Evolutionary conservation across 768 basidiomycete genomes (phyloP).

Genomic region (Tulasnella calospora): DNA sequence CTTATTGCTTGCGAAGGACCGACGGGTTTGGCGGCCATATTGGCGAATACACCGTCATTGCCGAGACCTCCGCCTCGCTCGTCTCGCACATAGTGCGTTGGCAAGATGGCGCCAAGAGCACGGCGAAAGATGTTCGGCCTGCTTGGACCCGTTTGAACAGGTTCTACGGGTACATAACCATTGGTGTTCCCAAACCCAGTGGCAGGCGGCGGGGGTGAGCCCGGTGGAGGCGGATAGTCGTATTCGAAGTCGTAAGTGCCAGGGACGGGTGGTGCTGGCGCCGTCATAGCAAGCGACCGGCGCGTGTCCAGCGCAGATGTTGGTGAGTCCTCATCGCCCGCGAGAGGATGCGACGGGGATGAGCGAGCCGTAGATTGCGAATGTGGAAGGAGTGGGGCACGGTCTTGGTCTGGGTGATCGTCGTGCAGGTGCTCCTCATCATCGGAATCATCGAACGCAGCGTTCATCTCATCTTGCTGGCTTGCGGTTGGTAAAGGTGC

Average conservation of each 20-base stretch:
- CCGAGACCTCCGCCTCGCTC: conserved; percentile 62
- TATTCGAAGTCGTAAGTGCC: conserved; percentile 74
- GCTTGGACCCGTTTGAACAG: conserved; percentile 41
- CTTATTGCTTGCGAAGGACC: conserved; percentile 42
- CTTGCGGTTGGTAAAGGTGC: conserved; percentile 26
- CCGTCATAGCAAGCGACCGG: conserved; percentile 14
- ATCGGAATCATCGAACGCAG: conserved; percentile 72
- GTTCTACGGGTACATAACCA: conserved; percentile 51
- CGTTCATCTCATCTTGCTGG: conserved; percentile 55
- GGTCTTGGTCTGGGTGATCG: conserved; percentile 44
- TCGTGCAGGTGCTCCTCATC: conserved; percentile 48
- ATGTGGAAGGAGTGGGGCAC: conserved; percentile 37
- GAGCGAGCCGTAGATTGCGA: conserved; percentile 23
- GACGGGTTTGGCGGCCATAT: conserved; percentile 84
- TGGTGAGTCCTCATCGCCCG: conserved; percentile 31
- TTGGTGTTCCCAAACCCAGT: conserved; percentile 65
- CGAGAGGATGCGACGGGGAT: conserved; percentile 32
- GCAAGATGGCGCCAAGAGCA: conserved; percentile 56
- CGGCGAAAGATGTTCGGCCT: conserved; percentile 49
- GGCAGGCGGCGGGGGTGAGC: conserved; percentile 75
- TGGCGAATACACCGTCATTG: conserved; percentile 94
- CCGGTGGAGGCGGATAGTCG: conserved; percentile 78
- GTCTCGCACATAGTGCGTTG: conserved; percentile 52
- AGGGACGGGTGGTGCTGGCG: conserved; percentile 34
- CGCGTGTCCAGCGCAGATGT: conserved; percentile 3